Base-by-base conservation (phyloP, 2,329 filamentous ascomycete species). In the Coniella vitis region DNA sequence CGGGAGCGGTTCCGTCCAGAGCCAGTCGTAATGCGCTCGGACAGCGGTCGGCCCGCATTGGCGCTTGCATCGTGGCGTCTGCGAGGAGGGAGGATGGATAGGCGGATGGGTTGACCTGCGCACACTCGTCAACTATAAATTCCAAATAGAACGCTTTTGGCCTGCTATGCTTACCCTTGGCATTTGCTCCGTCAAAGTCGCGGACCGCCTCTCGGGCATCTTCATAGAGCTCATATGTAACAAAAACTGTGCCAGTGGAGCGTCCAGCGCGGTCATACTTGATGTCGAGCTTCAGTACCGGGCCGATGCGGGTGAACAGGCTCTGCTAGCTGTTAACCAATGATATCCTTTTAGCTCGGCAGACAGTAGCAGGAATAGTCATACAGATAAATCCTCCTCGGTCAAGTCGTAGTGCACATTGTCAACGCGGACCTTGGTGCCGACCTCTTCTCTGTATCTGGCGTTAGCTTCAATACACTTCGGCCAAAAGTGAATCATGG, bases 361-460 rank as follows among this genome's bases (percentile, higher is more conserved):
- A 13, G n/a, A 25, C 16, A 40, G 48, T 50, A n/a, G n/a, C n/a
- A n/a, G 44, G 36, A 49, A 47, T 42, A 38, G 9, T 42, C 68
- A 49, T 69, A 94, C 89, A 60, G 86, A 78, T 47, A 95, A 75
- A 62, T 95, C 90, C 34, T 84, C 83, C 65, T 91, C 82, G 12
- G 86, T 90, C 54, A 96, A 76, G 53, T 96, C 90, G 66, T 95
- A 96, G 66, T 96, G 90, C 50, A 96, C 72, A 63, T 95, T 95
- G 54, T 94, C 88, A 53, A 95, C 84, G 56, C 84, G 84, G 56
- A 96, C 68, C 67, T 88, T 91, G 39, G 83, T 74, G 57, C 83
- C 82, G 49, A 49, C 47, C 42, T 48, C 29, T 25, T 54, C 49
- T 20, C 70, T 69, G 25, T 69, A 62, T 32, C 78, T 73, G 60